Evolutionary conservation across 805 yeast species (phyloP).

Genomic region (Cyberlindnera maclurae): DNA sequence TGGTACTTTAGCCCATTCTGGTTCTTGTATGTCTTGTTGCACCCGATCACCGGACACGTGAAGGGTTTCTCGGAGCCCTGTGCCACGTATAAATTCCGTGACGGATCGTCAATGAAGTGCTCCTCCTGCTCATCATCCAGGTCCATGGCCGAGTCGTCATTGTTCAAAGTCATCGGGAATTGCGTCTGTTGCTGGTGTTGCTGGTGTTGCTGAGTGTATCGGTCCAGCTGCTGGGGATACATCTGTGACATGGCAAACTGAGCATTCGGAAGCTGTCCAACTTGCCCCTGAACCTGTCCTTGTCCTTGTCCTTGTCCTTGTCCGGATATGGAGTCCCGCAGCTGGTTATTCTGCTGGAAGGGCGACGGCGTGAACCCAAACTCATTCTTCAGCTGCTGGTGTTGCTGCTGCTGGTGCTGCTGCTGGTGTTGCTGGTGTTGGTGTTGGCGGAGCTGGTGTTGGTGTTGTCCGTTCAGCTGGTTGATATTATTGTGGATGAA

Average conservation of each 20-base stretch:
- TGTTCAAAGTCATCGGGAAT: constrained; percentile 29
- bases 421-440: constrained; percentile 25
- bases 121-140: constrained; percentile 52
- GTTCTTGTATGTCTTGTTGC: constrained; percentile 95
- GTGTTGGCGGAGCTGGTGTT: constrained; percentile 28
- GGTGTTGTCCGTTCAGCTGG: constrained; percentile 13
- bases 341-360: constrained; percentile 17
- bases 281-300: constrained; percentile 11
- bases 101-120: constrained; percentile 93
- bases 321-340: background rate
- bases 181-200: constrained; percentile 16
- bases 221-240: constrained; percentile 6
- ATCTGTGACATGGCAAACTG: constrained; percentile 18
- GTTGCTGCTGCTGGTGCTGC: constrained; percentile 12
- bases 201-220: constrained; percentile 7
- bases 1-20: constrained; percentile 97
- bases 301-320: constrained; percentile 7
- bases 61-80: constrained; percentile 94
- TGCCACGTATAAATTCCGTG: constrained; percentile 85
- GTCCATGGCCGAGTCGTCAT: constrained; percentile 25
- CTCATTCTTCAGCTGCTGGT: constrained; percentile 21
- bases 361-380: constrained; percentile 13
- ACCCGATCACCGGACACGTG: constrained; percentile 96
- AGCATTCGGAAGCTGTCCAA: constrained; percentile 12
- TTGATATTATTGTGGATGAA: constrained; percentile 42